A percentile compares a stretch with the other conserved stretches of the same genome.
Conservation (phyloP, 495 filamentous ascomycete species). For the Saxophila tyrrhenica region DNA sequence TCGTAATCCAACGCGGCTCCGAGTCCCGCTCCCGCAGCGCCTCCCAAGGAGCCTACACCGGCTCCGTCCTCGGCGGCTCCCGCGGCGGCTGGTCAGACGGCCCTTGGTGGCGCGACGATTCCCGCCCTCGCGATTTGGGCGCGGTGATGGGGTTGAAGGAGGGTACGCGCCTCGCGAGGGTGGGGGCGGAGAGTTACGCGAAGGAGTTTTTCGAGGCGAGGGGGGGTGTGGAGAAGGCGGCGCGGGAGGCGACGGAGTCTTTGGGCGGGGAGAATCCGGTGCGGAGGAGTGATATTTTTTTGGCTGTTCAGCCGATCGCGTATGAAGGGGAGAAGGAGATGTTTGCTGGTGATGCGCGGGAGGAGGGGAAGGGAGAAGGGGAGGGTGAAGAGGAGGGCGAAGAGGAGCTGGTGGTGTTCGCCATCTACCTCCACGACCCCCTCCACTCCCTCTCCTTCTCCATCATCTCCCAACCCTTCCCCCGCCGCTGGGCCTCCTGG, state of each 20-base stretch:
- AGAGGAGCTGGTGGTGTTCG: slow-evolving; percentile 62
- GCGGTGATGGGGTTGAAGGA: slow-evolving; percentile 69
- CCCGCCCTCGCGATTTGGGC: slow-evolving; percentile 62
- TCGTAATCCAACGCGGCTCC: slow-evolving; percentile 87
- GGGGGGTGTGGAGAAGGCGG: slow-evolving; percentile 71
- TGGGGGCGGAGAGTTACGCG: slow-evolving; percentile 77
- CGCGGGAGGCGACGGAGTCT: slow-evolving; percentile 60
- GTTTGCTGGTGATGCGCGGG: slow-evolving; percentile 48
- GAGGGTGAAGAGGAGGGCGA: slow-evolving; percentile 41
- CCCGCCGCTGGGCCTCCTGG: slow-evolving; percentile 81
- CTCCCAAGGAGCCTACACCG: slow-evolving; percentile 48
- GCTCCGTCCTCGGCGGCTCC: slow-evolving; percentile 26
- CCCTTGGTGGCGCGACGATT: slow-evolving; percentile 79
- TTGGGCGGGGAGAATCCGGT: slow-evolving; percentile 77
- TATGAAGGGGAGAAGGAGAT: slow-evolving; percentile 51
- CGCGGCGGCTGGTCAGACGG: slow-evolving; percentile 70
- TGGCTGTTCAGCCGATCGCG: slow-evolving; percentile 77
- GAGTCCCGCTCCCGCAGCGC: slow-evolving; percentile 55
- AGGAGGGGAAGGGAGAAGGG: slow-evolving; percentile 39
- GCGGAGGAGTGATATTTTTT: slow-evolving; percentile 85
- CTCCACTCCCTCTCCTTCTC: slow-evolving; percentile 82
- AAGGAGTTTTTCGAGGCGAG: slow-evolving; percentile 64
- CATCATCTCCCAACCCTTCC: slow-evolving; percentile 73
- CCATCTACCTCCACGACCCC: slow-evolving; percentile 86
- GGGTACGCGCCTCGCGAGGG: slow-evolving; percentile 79